Conservation (phyloP, 108 stramenopile species). For the Licmophora abbreviata region DNA sequence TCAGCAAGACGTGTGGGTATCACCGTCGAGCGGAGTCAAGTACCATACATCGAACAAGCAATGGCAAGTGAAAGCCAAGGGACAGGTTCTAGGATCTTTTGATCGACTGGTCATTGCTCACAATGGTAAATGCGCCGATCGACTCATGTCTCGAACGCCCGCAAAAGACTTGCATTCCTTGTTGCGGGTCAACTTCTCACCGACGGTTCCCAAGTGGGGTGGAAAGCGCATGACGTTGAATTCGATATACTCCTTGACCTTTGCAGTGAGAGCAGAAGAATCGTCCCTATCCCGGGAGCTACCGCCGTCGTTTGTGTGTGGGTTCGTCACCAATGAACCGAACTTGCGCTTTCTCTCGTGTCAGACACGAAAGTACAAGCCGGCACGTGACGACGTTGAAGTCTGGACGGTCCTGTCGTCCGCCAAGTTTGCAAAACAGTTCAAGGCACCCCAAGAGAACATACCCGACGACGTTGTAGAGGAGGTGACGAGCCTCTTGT, state of each 20-base stretch:
- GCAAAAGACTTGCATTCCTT: conserved; percentile 57
- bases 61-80: conserved; percentile 55
- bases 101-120: conserved; percentile 74
- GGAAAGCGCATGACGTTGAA: conserved; percentile 79
- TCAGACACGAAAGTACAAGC: conserved; percentile 58
- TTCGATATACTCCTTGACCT: conserved; percentile 55
- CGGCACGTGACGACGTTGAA: conserved; percentile 31
- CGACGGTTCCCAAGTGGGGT: conserved; percentile 49
- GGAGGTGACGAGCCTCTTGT: conserved; percentile 38
- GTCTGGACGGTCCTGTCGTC: conserved; percentile 76
- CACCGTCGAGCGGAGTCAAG: conserved; percentile 67
- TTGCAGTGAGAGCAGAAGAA: conserved; percentile 25
- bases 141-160: conserved; percentile 76
- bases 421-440: conserved; percentile 59
- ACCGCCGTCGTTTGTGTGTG: conserved; percentile 26
- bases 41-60: conserved; percentile 26
- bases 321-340: conserved; percentile 59
- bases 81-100: conserved; percentile 46
- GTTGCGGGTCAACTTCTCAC: conserved; percentile 62
- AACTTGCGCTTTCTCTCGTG: conserved; percentile 46
- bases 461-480: conserved; percentile 44
- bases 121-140: conserved; percentile 89
- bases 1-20: conserved; percentile 78
- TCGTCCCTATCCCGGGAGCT: conserved; percentile 22
- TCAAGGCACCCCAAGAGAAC: conserved; percentile 83